Evolutionary conservation across 352 stramenopile species (phyloP).

Genomic region (Globisporangium polare): DNA sequence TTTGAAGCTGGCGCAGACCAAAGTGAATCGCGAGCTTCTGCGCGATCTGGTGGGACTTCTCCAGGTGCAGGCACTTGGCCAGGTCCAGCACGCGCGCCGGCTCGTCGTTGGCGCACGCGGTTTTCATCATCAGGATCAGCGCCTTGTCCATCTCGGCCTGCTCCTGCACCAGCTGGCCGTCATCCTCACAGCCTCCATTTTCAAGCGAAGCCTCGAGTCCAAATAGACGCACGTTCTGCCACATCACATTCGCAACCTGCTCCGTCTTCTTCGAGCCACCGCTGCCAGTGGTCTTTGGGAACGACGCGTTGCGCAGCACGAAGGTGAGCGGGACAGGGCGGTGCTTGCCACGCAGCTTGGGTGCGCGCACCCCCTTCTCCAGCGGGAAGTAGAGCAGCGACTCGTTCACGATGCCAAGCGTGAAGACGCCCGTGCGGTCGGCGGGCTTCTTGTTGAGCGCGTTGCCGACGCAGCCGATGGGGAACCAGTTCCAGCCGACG

Average conservation of each 20-base stretch:
- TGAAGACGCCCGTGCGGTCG: constrained; percentile 56
- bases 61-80: constrained; percentile 74
- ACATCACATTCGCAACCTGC: constrained; percentile 40
- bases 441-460: constrained; percentile 51
- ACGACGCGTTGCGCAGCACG: constrained; percentile 42
- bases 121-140: constrained; percentile 84
- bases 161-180: constrained; percentile 38
- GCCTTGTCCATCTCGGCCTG: constrained; percentile 83
- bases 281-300: constrained; percentile 37
- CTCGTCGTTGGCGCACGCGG: constrained; percentile 62
- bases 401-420: constrained; percentile 69
- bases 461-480: constrained; percentile 64
- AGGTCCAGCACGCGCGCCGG: constrained; percentile 66
- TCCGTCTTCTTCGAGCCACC: constrained; percentile 25
- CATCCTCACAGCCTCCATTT: background rate
- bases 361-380: constrained; percentile 33
- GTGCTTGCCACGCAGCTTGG: constrained; percentile 62
- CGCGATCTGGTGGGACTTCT: constrained; percentile 82
- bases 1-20: constrained; percentile 64
- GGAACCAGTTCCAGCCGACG: constrained; percentile 68
- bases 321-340: constrained; percentile 75
- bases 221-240: constrained; percentile 59
- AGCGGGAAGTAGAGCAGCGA: constrained; percentile 73
- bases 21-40: constrained; percentile 83
- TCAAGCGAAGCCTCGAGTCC: constrained; percentile 25